Conservation (phyloP, 2,329 filamentous ascomycete genomes). For the Fusarium acutatum region DNA sequence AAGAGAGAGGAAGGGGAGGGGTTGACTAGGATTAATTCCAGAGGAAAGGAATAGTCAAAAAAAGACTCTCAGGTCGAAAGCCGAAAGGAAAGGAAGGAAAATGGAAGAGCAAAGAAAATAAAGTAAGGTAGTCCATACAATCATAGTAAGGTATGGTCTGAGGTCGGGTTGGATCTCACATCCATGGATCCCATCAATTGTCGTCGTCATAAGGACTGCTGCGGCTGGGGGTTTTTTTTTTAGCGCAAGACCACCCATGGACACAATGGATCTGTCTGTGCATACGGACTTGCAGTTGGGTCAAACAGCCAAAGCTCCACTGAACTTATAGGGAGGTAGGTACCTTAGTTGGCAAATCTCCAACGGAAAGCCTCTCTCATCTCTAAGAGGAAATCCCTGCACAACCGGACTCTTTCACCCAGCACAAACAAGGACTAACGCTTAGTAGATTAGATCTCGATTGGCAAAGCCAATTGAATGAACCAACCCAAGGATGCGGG, state of each 20-base stretch:
- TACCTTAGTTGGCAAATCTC: not conserved
- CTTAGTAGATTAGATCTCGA: conserved; percentile 35
- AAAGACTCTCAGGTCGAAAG: not conserved
- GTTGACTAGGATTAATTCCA: conserved; percentile 5
- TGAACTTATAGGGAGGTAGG: not conserved
- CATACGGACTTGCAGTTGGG: conserved; percentile 13
- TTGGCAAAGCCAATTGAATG: conserved; percentile 38
- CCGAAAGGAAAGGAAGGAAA: conserved; percentile 15
- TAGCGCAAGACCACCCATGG: conserved; percentile 4
- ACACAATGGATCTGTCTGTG: conserved; percentile 15
- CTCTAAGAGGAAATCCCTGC: conserved; percentile 21
- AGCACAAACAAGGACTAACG: conserved; percentile 28
- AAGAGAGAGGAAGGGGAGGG: not conserved
- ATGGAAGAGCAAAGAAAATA: conserved; percentile 29
- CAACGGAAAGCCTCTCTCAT: conserved; percentile 4
- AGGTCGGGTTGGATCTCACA: conserved; percentile 17
- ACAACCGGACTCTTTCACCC: not conserved
- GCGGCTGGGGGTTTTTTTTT: conserved; percentile 14
- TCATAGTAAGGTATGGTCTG: conserved; percentile 3
- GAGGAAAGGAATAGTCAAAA: not conserved
- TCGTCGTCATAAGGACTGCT: conserved; percentile 31
- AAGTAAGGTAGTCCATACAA: not conserved
- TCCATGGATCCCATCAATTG: conserved; percentile 14
- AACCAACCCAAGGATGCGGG: conserved; percentile 29
- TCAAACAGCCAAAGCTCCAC: conserved; percentile 15